Base-by-base conservation (phyloP, 495 filamentous ascomycete genomes). In the Xylaria venustula region DNA sequence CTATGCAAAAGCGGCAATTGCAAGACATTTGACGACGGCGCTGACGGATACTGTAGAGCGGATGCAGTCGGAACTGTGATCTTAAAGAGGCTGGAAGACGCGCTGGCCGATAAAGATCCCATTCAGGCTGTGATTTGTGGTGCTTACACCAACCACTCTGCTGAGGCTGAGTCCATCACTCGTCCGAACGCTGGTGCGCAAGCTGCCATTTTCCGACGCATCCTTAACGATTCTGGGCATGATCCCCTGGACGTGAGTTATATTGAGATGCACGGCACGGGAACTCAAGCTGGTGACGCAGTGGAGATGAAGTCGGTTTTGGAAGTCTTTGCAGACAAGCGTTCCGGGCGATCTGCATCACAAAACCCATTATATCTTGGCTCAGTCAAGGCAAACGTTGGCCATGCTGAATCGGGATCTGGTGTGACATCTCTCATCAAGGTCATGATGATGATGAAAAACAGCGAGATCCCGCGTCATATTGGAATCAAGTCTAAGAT, bases 1-100 rank as follows among this genome's bases (percentile, higher is more conserved):
- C 64, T 81, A 36, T 34, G 0, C 0, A 32, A 50, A 7, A 50
- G 76, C 70, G 42, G 71, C 66, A 0, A 76, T 71, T 69, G 61
- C 25, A 71, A 71, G 58, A 58, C 69, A 8, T 73, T 67, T 7
- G 82, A 85, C 63, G 70, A 72, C 0, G 50, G 60, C 0, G 86
- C 83, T 0, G 74, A 86, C 67, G 87, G 87, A 0, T 89, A 85
- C 69, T 83, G 69, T 0, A 71, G 86, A 9, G 87, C 73, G 2
- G 87, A 90, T 59, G 86, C 73, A 4, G 64, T 86, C 17, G 77
- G 66, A 36, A 69, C 73, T 0, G 41, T 88, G 0, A 71, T 78
- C 7, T 36, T 90, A 12, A 90, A 88, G 62, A 67, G 64, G 20
- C 69, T 87, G 0, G 63, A 62, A 2, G 73, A 79, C 50, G 86